These are phyloP conservation scores for Verticillium klebahnii DNA, from an alignment of 2,329 filamentous ascomycete genomes.

Conservation along the genomic window DNA sequence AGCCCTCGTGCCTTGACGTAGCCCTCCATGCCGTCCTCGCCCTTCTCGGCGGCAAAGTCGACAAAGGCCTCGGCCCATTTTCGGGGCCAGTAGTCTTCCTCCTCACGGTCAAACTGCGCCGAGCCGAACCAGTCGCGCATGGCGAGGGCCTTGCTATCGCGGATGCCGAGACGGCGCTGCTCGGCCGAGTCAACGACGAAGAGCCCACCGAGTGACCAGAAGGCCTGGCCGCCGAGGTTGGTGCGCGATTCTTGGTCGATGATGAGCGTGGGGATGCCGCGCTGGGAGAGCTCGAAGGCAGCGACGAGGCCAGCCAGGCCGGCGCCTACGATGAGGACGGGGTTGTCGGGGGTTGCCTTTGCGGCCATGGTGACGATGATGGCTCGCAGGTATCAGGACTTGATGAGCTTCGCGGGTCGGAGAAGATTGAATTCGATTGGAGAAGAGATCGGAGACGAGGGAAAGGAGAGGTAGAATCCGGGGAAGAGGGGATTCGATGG, in stretches of 20 bases:
- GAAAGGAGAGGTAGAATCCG: background rate
- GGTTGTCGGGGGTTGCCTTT: conserved; percentile 18
- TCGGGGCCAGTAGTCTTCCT: conserved; percentile 53
- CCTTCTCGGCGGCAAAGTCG: conserved; percentile 54
- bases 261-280: conserved; percentile 43
- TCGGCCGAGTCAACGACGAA: conserved; percentile 54
- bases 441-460: background rate
- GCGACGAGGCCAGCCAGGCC: conserved; percentile 57
- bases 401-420: background rate
- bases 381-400: background rate
- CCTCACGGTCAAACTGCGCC: conserved; percentile 52
- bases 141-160: conserved; percentile 52
- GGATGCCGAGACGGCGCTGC: conserved; percentile 54
- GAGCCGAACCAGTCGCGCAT: conserved; percentile 55
- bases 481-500: background rate
- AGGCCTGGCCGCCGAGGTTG: conserved; percentile 57
- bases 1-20: conserved; percentile 52
- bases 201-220: conserved; percentile 59
- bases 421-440: background rate
- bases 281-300: conserved; percentile 50
- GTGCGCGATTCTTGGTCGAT: conserved; percentile 54
- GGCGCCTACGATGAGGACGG: conserved; percentile 51
- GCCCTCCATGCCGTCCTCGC: conserved; percentile 50
- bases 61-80: conserved; percentile 62
- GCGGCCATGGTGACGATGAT: background rate